Percentiles rank a stretch among this genome's conserved stretches.
phyloP scores from a whole-genome alignment of 345 rosid genomes.

The Dovyalis caffra region DNA sequence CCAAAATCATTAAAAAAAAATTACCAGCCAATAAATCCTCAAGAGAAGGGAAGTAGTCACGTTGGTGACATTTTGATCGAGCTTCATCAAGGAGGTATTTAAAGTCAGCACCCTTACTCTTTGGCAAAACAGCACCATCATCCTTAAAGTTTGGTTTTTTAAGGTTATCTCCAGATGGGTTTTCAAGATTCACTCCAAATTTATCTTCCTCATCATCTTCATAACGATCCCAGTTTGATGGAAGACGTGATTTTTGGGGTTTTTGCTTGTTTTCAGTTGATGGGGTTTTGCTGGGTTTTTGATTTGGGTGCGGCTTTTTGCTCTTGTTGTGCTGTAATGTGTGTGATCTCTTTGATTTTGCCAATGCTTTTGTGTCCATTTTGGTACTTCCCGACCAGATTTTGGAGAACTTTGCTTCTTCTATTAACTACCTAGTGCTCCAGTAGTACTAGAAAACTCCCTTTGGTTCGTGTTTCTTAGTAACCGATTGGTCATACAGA shows the following conservation, averaged over 20 bases:
- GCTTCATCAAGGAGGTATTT: conserved; percentile 66
- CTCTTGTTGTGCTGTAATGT: conserved; percentile 53
- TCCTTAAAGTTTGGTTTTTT: not conserved
- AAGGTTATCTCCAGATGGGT: conserved; percentile 15
- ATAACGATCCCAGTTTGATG: conserved; percentile 81
- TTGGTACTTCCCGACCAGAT: not conserved
- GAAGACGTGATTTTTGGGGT: conserved; percentile 43
- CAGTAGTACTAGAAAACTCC: too few relatives aligned
- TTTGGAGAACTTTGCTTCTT: not conserved
- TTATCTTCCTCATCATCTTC: conserved; percentile 36
- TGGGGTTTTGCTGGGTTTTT: conserved; percentile 36
- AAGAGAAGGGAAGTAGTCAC: conserved; percentile 40
- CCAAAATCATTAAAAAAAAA: too few relatives aligned
- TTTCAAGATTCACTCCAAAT: conserved; percentile 16
- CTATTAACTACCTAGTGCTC: too few relatives aligned
- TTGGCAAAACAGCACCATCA: conserved; percentile 35
- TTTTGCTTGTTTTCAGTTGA: conserved; percentile 14
- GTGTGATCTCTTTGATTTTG: conserved; percentile 89
- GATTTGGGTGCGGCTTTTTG: conserved; percentile 45
- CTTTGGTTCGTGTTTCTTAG: not conserved
- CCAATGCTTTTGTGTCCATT: conserved; percentile 78
- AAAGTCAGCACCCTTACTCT: conserved; percentile 87
- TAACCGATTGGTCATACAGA: not conserved
- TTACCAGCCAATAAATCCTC: conserved; percentile 66
- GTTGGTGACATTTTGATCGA: conserved; percentile 45